phyloP scores from a whole-genome alignment of 139 green algal species.

The Klebsormidium nitens region DNA sequence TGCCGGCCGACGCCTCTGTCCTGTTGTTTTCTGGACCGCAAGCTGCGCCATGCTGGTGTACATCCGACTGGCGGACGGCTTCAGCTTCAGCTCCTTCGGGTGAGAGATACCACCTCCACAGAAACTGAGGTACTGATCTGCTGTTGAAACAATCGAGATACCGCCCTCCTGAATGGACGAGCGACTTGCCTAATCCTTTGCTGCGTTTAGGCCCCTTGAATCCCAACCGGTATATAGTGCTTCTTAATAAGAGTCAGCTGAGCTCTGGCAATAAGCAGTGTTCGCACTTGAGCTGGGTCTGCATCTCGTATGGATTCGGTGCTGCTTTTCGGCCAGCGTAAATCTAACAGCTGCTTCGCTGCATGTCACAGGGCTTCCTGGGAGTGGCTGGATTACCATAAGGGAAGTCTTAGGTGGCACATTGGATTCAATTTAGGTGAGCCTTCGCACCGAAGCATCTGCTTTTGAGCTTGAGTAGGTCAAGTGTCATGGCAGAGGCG shows the following conservation, averaged over 20 bases:
- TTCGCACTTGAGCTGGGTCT: conserved; percentile 3
- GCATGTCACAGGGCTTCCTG: no score
- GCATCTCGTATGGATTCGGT: no score
- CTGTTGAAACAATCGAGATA: no score
- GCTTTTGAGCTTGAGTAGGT: background rate
- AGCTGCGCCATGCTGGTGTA: conserved; percentile 14
- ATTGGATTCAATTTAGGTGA: conserved; percentile 78
- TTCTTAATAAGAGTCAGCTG: no score
- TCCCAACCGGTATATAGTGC: no score
- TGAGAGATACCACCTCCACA: background rate
- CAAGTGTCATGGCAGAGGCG: background rate
- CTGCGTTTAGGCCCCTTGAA: no score
- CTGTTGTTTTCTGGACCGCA: conserved; percentile 15
- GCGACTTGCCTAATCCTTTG: no score
- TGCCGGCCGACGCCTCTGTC: background rate
- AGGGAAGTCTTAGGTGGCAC: conserved; percentile 74
- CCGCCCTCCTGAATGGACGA: no score
- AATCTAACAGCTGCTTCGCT: no score
- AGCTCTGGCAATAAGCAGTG: no score
- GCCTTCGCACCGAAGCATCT: background rate
- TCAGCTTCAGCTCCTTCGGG: conserved; percentile 13
- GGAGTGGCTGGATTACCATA: conserved; percentile 51
- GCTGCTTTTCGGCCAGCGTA: no score
- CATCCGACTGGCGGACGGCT: conserved; percentile 26
- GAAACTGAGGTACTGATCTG: no score